A percentile compares a stretch with the other conserved stretches of the same genome.
Evolutionary conservation across 148 eudicot genomes (phyloP).

Genomic region (Vaccinium myrtillus): DNA sequence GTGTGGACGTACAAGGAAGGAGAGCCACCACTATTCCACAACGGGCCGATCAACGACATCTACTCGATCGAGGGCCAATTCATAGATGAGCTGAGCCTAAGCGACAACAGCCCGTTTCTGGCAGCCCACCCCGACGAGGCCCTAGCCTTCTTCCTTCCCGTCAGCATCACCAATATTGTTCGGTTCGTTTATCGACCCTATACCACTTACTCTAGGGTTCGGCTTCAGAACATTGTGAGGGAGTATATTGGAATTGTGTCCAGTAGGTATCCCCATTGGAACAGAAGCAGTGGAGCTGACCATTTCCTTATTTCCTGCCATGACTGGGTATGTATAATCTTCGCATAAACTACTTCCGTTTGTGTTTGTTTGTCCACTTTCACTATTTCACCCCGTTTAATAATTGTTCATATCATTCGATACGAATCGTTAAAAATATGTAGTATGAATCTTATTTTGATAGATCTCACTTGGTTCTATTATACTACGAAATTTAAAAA

Average conservation of each 20-base stretch:
- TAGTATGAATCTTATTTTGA: no score
- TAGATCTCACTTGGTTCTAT: no score
- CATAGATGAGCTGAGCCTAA: slow-evolving; percentile 42
- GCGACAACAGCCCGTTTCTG: slow-evolving; percentile 25
- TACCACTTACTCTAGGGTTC: slow-evolving; percentile 36
- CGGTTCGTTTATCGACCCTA: slow-evolving; percentile 50
- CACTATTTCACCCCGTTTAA: no score
- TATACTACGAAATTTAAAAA: no score
- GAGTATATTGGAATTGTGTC: slow-evolving; percentile 53
- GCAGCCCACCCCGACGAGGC: slow-evolving; percentile 54
- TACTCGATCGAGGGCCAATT: slow-evolving; percentile 71
- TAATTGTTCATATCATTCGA: no score
- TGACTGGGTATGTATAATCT: slow-evolving; percentile 62
- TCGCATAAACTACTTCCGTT: no score
- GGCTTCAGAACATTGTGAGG: slow-evolving; percentile 41
- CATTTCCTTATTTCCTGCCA: slow-evolving; percentile 74
- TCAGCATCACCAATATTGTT: slow-evolving; percentile 47
- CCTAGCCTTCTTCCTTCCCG: slow-evolving; percentile 54
- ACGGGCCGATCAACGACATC: slow-evolving; percentile 58
- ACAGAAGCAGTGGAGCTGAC: slow-evolving; percentile 61
- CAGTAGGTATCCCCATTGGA: slow-evolving; percentile 56
- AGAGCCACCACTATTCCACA: slow-evolving; percentile 61
- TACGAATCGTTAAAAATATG: no score
- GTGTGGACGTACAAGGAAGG: slow-evolving; percentile 80
- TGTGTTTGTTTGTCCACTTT: no score